Conservation (phyloP, 148 eudicot species). For the Chenopodium formosanum region DNA sequence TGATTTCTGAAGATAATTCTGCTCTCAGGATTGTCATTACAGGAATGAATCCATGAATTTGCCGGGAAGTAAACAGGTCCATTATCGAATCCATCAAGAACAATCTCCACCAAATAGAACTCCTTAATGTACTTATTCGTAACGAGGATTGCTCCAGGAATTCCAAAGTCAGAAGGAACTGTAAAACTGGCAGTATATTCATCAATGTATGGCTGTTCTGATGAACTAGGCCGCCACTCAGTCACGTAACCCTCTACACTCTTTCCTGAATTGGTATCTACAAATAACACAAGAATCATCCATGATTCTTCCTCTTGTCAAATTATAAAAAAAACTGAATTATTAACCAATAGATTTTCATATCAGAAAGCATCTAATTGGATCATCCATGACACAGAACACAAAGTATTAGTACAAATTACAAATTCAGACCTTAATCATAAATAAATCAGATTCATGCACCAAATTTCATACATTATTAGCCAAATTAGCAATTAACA, state of each 20-base stretch:
- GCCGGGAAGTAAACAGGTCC: slow-evolving; percentile 69
- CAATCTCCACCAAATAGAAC: slow-evolving; percentile 68
- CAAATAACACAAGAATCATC: background rate
- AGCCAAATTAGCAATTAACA: too few species aligned
- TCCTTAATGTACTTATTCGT: slow-evolving; percentile 72
- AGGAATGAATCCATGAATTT: slow-evolving; percentile 83
- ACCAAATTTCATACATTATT: too few species aligned
- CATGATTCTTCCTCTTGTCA: background rate
- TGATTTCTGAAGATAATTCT: slow-evolving; percentile 82
- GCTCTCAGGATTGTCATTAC: slow-evolving; percentile 69
- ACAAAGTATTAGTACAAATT: too few species aligned
- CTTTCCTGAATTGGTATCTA: slow-evolving; percentile 78
- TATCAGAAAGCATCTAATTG: too few species aligned
- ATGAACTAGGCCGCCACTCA: slow-evolving; percentile 57
- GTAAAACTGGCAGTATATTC: slow-evolving; percentile 61
- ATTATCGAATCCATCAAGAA: slow-evolving; percentile 54
- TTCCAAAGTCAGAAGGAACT: slow-evolving; percentile 71
- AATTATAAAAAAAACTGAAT: too few species aligned
- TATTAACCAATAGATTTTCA: too few species aligned
- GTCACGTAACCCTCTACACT: slow-evolving; percentile 57
- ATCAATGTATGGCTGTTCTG: slow-evolving; percentile 39
- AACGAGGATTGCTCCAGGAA: slow-evolving; percentile 74
- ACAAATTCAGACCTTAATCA: too few species aligned
- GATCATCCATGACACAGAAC: too few species aligned
- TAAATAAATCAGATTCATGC: too few species aligned